phyloP scores from a whole-genome alignment of 2,329 filamentous ascomycete species.

The Lachnellula cervina region DNA sequence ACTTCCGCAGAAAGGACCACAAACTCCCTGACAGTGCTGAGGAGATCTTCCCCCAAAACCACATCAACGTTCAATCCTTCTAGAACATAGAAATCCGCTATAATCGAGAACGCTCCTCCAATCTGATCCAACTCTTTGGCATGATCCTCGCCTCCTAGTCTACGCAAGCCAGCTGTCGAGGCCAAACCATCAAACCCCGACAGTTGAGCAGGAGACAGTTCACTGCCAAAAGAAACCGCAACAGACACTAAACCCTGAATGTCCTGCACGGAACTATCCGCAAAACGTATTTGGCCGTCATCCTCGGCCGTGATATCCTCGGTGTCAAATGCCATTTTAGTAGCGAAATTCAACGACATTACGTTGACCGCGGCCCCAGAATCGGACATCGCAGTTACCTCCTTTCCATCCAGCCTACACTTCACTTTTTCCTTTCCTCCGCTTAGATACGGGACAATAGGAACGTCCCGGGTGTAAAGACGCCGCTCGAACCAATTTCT shows the following conservation, averaged over 20 bases:
- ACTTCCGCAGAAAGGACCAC: not conserved
- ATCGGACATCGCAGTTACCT: not conserved
- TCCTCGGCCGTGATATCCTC: not conserved
- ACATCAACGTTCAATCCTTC: slow-evolving; percentile 1
- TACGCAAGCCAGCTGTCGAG: not conserved
- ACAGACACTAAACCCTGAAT: not conserved
- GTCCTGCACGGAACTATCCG: not conserved
- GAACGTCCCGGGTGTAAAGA: not conserved
- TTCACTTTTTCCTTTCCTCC: not conserved
- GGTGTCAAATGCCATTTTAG: not conserved
- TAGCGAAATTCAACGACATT: slow-evolving; percentile 4
- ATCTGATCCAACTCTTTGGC: too few species aligned
- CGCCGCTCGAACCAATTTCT: not conserved
- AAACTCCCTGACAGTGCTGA: not conserved
- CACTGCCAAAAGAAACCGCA: slow-evolving; percentile 3
- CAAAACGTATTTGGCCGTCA: not conserved
- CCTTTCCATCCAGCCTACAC: slow-evolving; percentile 1
- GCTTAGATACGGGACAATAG: not conserved
- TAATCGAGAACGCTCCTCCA: not conserved
- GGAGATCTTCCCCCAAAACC: slow-evolving; percentile 3
- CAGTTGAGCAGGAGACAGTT: not conserved
- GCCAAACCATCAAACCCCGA: not conserved
- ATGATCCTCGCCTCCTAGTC: not conserved
- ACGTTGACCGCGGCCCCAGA: slow-evolving; percentile 4
- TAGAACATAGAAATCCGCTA: slow-evolving; percentile 1